A percentile compares a stretch with the other conserved stretches of the same genome.
phyloP scores from a whole-genome alignment of 768 basidiomycete species.

The Termitomyces sp. region DNA sequence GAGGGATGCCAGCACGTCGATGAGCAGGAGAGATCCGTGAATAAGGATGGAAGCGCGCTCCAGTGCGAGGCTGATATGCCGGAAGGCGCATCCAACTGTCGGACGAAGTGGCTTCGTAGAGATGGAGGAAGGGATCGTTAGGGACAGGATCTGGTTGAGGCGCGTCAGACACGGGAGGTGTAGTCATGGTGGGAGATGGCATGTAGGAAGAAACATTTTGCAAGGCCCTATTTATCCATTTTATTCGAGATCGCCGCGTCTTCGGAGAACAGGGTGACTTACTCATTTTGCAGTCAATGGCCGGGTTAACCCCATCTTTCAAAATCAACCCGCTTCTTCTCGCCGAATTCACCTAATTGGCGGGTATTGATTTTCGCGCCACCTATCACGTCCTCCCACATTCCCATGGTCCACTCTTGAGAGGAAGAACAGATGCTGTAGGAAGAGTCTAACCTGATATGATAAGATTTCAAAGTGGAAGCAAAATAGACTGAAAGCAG shows the following conservation, averaged over 20 bases:
- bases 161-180: background rate
- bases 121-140: background rate
- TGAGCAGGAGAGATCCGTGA: background rate
- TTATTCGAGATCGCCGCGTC: background rate
- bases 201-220: background rate
- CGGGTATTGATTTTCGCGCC: background rate
- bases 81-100: constrained; percentile 9
- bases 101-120: background rate
- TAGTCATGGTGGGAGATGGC: background rate
- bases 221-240: background rate
- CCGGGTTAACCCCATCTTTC: background rate
- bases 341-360: background rate
- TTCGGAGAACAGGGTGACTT: background rate
- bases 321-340: background rate
- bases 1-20: background rate
- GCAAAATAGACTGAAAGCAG: background rate
- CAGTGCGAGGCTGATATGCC: constrained; percentile 1
- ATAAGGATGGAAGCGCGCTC: constrained; percentile 10
- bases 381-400: background rate
- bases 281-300: background rate
- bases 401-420: background rate
- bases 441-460: background rate
- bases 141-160: background rate
- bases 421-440: background rate
- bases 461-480: background rate